phyloP scores from a whole-genome alignment of 2,329 filamentous ascomycete genomes.

The Aspergillus aculeatus region DNA sequence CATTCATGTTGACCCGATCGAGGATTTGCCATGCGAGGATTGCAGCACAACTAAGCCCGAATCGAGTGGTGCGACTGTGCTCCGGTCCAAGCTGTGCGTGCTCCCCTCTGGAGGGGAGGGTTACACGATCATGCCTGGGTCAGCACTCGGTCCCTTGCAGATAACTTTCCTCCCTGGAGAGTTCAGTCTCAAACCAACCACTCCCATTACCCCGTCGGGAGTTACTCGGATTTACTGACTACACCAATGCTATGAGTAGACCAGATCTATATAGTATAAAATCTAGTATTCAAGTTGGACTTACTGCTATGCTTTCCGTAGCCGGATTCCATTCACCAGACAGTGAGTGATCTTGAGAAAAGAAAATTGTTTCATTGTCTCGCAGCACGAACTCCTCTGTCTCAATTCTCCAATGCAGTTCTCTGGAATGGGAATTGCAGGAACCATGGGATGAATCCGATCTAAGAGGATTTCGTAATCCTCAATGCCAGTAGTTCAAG shows the following conservation, averaged over 20 bases:
- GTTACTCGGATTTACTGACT: background rate
- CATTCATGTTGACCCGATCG: background rate
- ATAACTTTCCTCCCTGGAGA: background rate
- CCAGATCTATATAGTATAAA: no score
- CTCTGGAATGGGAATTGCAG: background rate
- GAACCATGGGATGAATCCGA: background rate
- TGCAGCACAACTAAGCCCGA: background rate
- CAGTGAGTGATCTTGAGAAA: background rate
- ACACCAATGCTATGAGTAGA: background rate
- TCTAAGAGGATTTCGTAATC: background rate
- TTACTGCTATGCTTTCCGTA: no score
- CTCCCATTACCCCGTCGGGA: background rate
- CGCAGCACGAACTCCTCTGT: no score
- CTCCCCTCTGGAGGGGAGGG: background rate
- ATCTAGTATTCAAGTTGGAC: no score
- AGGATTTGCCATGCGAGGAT: background rate
- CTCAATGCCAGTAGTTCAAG: background rate
- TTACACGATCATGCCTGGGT: slow-evolving; percentile 3
- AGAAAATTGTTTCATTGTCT: no score
- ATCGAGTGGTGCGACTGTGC: background rate
- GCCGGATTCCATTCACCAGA: background rate
- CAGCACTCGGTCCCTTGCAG: slow-evolving; percentile 2
- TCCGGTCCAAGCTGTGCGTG: no score
- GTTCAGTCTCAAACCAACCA: background rate
- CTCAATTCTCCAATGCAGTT: background rate